These are phyloP conservation scores for Ophiostoma perfectum DNA, from an alignment of 2,329 filamentous ascomycete genomes.

Conservation along the genomic window DNA sequence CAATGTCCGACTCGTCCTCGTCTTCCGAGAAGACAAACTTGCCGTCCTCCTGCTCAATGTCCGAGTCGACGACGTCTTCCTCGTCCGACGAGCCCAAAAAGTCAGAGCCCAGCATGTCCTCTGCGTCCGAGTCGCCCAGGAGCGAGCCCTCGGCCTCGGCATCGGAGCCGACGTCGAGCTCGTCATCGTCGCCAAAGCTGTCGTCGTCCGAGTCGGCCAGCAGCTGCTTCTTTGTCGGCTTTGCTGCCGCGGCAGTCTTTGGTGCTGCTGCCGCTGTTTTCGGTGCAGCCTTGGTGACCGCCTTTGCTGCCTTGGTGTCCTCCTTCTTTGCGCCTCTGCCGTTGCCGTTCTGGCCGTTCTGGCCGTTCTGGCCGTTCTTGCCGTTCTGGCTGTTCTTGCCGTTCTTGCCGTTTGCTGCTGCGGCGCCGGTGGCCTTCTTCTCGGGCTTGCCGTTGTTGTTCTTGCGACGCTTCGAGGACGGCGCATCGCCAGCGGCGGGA, in stretches of 20 bases:
- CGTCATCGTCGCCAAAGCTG: slow-evolving; percentile 32
- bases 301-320: slow-evolving; percentile 12
- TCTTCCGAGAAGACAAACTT: slow-evolving; percentile 90
- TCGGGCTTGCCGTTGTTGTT: slow-evolving; percentile 35
- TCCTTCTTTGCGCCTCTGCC: slow-evolving; percentile 31
- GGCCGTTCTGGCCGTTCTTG: no score
- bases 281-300: neutral
- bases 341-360: slow-evolving; percentile 29
- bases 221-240: slow-evolving; percentile 29
- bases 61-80: slow-evolving; percentile 61
- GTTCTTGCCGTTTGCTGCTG: slow-evolving; percentile 28
- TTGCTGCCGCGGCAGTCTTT: slow-evolving; percentile 27
- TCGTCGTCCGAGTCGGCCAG: slow-evolving; percentile 32
- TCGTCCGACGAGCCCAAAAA: slow-evolving; percentile 50
- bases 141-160: slow-evolving; percentile 46
- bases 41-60: slow-evolving; percentile 51
- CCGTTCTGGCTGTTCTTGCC: neutral
- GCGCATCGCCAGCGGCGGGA: slow-evolving; percentile 37
- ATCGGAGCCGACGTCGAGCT: slow-evolving; percentile 37
- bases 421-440: slow-evolving; percentile 35
- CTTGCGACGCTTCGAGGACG: slow-evolving; percentile 54
- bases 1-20: slow-evolving; percentile 81
- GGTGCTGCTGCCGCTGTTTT: neutral
- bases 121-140: slow-evolving; percentile 39
- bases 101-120: slow-evolving; percentile 34